A percentile compares a stretch with the other conserved stretches of the same genome.
Conservation (phyloP, 1,139 yeast species). For the Diutina rugosa region DNA sequence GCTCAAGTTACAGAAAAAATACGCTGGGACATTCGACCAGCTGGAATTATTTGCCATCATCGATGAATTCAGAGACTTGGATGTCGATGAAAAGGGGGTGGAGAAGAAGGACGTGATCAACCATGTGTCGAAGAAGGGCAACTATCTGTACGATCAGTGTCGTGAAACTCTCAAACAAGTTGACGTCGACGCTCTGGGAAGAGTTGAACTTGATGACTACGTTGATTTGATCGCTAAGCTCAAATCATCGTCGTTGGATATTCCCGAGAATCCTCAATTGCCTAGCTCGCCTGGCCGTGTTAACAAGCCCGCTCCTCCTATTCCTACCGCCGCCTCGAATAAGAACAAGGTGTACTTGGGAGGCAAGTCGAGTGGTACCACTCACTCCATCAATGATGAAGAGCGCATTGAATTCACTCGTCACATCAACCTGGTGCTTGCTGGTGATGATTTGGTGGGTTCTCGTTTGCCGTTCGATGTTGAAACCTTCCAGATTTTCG, state of each 20-base stretch:
- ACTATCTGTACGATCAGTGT: conserved; percentile 79
- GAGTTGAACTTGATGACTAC: conserved; percentile 91
- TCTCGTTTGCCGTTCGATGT: conserved; percentile 82
- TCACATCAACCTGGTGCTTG: conserved; percentile 83
- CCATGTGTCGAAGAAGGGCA: conserved; percentile 67
- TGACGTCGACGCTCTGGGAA: conserved; percentile 92
- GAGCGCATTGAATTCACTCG: conserved; percentile 92
- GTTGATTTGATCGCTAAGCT: conserved; percentile 74
- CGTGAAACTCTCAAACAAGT: conserved; percentile 87
- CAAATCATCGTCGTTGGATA: conserved; percentile 23
- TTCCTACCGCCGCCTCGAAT: conserved; percentile 35
- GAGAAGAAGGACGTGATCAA: conserved; percentile 87
- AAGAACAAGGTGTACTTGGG: conserved; percentile 68
- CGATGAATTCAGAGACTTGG: conserved; percentile 67
- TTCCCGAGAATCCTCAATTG: background rate
- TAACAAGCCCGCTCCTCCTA: conserved; percentile 7
- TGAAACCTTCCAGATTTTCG: conserved; percentile 89
- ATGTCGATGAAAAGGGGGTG: conserved; percentile 86
- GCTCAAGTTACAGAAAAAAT: conserved; percentile 57
- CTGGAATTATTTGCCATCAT: conserved; percentile 76
- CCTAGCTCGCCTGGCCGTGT: conserved; percentile 6
- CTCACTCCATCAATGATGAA: conserved; percentile 95
- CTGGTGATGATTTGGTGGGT: conserved; percentile 86
- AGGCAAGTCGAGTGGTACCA: conserved; percentile 74
- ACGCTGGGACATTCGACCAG: conserved; percentile 64